Conservation (phyloP, 441 rosid species). For the Erodium moschatum region DNA sequence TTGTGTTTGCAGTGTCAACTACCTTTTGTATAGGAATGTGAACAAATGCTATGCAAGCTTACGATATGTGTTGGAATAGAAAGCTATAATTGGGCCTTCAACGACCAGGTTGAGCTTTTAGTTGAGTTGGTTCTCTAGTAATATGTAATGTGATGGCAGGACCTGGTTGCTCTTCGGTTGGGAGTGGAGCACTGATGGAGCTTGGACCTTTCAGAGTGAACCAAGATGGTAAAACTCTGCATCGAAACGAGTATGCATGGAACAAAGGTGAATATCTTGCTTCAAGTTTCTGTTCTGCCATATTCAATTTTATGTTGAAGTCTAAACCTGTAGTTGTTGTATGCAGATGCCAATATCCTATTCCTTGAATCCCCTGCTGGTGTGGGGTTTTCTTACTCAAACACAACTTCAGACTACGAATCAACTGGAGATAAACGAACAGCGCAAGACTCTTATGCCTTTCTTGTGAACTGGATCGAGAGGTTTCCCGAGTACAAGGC, state of each 20-base stretch:
- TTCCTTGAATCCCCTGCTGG: conserved; percentile 30
- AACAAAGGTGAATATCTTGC: conserved; percentile 10
- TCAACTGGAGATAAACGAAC: conserved; percentile 25
- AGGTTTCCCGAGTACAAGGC: conserved; percentile 28
- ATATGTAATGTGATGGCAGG: conserved; percentile 15
- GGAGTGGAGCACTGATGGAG: conserved; percentile 26
- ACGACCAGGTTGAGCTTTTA: too few relatives aligned
- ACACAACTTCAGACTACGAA: conserved; percentile 21
- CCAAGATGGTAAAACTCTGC: conserved; percentile 20
- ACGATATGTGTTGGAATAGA: too few relatives aligned
- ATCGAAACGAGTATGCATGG: conserved; percentile 21
- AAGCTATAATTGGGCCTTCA: too few relatives aligned
- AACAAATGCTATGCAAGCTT: neutral
- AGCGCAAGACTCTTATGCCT: conserved; percentile 25
- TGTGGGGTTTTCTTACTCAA: conserved; percentile 31
- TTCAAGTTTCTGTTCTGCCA: neutral
- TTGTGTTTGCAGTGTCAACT: neutral
- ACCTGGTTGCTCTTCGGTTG: conserved; percentile 27
- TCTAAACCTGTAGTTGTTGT: too few relatives aligned
- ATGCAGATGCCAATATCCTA: conserved; percentile 19
- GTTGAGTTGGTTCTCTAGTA: too few relatives aligned
- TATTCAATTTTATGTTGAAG: too few relatives aligned
- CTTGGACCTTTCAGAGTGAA: conserved; percentile 27
- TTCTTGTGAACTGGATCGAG: conserved; percentile 26
- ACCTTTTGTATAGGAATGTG: too few relatives aligned